These are phyloP conservation scores for Nemania diffusa DNA, from an alignment of 2,329 filamentous ascomycete species.

Conservation along the genomic window DNA sequence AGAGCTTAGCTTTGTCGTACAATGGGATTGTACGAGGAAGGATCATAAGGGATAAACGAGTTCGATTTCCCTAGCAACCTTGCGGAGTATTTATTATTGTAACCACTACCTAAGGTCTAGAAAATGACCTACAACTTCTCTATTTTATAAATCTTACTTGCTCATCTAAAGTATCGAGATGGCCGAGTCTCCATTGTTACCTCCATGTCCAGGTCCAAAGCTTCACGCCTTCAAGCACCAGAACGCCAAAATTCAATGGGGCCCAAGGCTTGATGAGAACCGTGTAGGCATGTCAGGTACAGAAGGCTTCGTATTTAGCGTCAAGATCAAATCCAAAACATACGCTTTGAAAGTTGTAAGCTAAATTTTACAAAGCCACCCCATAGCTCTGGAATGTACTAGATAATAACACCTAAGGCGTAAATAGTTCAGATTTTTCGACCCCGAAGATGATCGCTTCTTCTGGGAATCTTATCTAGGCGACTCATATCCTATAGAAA, in stretches of 20 bases:
- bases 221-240: neutral
- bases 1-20: too few species aligned
- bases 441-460: neutral
- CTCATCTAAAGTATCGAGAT: too few species aligned
- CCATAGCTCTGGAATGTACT: too few species aligned
- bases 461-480: neutral
- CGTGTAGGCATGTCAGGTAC: neutral
- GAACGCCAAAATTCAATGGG: neutral
- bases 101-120: too few species aligned
- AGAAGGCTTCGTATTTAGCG: slow-evolving; percentile 21
- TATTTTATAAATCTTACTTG: too few species aligned
- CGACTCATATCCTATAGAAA: neutral
- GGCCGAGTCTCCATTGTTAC: neutral
- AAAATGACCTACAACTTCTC: too few species aligned
- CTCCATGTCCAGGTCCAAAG: neutral
- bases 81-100: too few species aligned
- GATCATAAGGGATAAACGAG: too few species aligned
- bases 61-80: too few species aligned
- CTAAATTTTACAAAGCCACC: neutral
- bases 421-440: slow-evolving; percentile 5
- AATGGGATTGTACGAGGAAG: too few species aligned
- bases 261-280: neutral
- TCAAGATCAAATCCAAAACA: slow-evolving; percentile 21
- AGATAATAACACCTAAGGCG: too few species aligned
- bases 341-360: slow-evolving; percentile 34